These are phyloP conservation scores for Colletotrichum plurivorum DNA, from an alignment of 2,329 filamentous ascomycete genomes.

Conservation along the genomic window DNA sequence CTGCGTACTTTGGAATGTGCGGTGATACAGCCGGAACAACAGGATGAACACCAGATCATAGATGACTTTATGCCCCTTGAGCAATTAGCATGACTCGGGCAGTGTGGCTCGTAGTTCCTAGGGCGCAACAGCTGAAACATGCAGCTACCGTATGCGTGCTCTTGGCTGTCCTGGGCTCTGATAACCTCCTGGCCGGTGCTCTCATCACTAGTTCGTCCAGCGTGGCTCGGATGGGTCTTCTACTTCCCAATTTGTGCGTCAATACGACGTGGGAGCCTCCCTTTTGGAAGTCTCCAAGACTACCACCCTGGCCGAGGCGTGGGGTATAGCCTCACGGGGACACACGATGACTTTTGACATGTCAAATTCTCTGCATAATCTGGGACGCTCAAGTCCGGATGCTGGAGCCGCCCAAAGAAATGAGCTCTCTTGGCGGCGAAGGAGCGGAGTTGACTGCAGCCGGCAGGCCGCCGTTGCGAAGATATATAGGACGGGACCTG, in stretches of 20 bases:
- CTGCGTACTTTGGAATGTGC: no score
- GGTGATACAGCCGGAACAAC: not conserved
- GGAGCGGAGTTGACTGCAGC: not conserved
- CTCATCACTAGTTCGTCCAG: conserved; percentile 4
- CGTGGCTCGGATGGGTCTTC: conserved; percentile 20
- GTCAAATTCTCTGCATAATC: conserved; percentile 11
- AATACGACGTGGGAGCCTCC: conserved; percentile 12
- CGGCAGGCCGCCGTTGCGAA: not conserved
- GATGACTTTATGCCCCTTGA: not conserved
- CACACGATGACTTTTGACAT: not conserved
- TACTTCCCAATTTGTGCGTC: conserved; percentile 13
- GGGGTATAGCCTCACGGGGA: conserved; percentile 3
- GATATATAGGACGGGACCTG: not conserved
- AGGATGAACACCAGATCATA: not conserved
- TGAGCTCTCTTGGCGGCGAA: not conserved
- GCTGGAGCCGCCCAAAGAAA: not conserved
- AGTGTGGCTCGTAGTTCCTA: not conserved
- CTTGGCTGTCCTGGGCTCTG: conserved; percentile 22
- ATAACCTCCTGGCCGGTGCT: not conserved
- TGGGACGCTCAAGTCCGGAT: not conserved
- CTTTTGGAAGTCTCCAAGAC: not conserved
- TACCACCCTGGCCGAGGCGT: not conserved
- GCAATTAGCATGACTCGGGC: conserved; percentile 17
- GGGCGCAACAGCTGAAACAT: conserved; percentile 31
- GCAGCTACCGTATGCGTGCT: conserved; percentile 1